Evolutionary conservation across 1,139 yeast species (phyloP).

Genomic region (Yamadazyma taylorii): DNA sequence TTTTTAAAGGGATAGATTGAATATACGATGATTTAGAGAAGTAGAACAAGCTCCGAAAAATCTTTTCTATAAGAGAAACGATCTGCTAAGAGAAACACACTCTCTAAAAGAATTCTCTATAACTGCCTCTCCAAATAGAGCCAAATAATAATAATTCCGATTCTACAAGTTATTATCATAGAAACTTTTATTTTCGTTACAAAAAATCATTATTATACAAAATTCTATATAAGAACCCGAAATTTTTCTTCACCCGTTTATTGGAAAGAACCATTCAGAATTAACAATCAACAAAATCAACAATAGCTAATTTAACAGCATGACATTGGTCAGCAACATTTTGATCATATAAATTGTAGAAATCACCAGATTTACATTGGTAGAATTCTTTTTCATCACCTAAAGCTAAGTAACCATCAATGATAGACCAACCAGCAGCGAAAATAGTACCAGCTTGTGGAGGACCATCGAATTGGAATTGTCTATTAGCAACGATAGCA

Average conservation of each 20-base stretch:
- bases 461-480: constrained; percentile 88
- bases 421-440: constrained; percentile 82
- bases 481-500: constrained; percentile 81
- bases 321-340: constrained; percentile 65
- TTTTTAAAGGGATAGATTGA: constrained; percentile 4
- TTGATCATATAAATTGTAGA: constrained; percentile 81
- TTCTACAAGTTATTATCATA: too few relatives aligned
- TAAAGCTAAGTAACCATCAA: constrained; percentile 69
- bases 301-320: constrained; percentile 61
- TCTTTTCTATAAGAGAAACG: too few relatives aligned
- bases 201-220: constrained; percentile 1
- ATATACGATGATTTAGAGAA: too few relatives aligned
- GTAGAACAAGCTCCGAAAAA: too few relatives aligned
- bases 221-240: constrained; percentile 1
- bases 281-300: constrained; percentile 65
- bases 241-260: neutral
- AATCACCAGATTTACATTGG: constrained; percentile 78
- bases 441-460: constrained; percentile 88
- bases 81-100: too few relatives aligned
- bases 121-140: too few relatives aligned
- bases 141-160: too few relatives aligned
- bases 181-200: neutral
- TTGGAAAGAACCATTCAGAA: too few relatives aligned
- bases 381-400: constrained; percentile 67
- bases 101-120: too few relatives aligned